A percentile compares a stretch with the other conserved stretches of the same genome.
Conservation (phyloP, 164 flowering plant species). For the Stephania yunnanensis region DNA sequence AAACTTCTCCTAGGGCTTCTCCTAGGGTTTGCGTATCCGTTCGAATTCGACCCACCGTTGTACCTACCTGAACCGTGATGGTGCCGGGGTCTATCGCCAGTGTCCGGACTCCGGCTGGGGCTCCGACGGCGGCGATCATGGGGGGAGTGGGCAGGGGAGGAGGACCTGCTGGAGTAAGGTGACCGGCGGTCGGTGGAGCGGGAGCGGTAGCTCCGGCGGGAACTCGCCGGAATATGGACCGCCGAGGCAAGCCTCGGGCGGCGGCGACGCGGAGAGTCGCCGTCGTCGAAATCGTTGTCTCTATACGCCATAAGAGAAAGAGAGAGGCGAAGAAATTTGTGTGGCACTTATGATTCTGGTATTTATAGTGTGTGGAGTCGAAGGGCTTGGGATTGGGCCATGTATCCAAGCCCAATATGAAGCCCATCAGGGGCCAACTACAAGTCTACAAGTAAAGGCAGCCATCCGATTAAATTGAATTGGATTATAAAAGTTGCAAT, state of each 20-base stretch:
- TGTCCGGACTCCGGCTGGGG: conserved; percentile 17
- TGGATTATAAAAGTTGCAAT: too few species aligned
- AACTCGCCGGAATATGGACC: background rate
- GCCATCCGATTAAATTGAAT: too few species aligned
- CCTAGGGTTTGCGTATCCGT: conserved; percentile 21
- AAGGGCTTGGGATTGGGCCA: too few species aligned
- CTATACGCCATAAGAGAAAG: background rate
- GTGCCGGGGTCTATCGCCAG: conserved; percentile 3
- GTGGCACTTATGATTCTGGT: background rate
- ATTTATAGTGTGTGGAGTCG: too few species aligned
- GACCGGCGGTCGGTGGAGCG: background rate
- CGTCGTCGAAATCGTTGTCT: background rate
- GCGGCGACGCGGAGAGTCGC: background rate
- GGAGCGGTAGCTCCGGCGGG: background rate
- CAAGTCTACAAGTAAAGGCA: too few species aligned
- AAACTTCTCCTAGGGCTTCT: conserved; percentile 28
- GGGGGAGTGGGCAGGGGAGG: conserved; percentile 8
- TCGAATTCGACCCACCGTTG: conserved; percentile 19
- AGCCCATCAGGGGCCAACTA: too few species aligned
- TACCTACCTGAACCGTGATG: conserved; percentile 15
- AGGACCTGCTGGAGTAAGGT: conserved; percentile 17
- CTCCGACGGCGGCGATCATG: conserved; percentile 14
- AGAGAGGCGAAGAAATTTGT: background rate
- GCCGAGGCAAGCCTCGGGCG: background rate
- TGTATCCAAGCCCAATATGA: too few species aligned